phyloP scores from a whole-genome alignment of 108 stramenopile species.

The Epipyxis sp. region DNA sequence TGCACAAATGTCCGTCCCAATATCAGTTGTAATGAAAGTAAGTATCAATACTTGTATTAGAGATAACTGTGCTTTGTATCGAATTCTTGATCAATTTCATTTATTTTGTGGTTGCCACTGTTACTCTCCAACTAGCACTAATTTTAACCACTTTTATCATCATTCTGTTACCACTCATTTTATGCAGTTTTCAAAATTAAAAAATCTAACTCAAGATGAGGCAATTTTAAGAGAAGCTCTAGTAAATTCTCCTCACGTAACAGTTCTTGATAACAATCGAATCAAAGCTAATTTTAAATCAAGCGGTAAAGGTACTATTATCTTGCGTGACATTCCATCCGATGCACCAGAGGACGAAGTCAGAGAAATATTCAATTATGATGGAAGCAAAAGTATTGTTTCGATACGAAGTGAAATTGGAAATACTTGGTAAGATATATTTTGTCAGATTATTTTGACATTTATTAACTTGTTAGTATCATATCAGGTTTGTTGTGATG shows the following conservation, averaged over 20 bases:
- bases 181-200: constrained; percentile 53
- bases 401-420: constrained; percentile 57
- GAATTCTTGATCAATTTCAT: no score
- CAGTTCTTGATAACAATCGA: constrained; percentile 42
- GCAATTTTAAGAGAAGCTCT: constrained; percentile 45
- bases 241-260: constrained; percentile 38
- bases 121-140: no score
- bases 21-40: constrained; percentile 40
- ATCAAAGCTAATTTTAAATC: constrained; percentile 56
- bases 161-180: no score
- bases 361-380: constrained; percentile 45
- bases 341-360: constrained; percentile 53
- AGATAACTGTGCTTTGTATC: no score
- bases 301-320: constrained; percentile 48
- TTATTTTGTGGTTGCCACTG: no score
- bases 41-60: neutral
- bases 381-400: constrained; percentile 41
- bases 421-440: constrained; percentile 46
- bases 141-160: no score
- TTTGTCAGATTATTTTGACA: neutral
- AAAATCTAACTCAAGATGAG: constrained; percentile 50
- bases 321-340: constrained; percentile 51
- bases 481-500: constrained; percentile 49
- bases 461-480: neutral
- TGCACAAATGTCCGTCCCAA: constrained; percentile 53